Evolutionary conservation across 2,329 filamentous ascomycete genomes (phyloP).

Genomic region (Chaetomium strumarium): DNA sequence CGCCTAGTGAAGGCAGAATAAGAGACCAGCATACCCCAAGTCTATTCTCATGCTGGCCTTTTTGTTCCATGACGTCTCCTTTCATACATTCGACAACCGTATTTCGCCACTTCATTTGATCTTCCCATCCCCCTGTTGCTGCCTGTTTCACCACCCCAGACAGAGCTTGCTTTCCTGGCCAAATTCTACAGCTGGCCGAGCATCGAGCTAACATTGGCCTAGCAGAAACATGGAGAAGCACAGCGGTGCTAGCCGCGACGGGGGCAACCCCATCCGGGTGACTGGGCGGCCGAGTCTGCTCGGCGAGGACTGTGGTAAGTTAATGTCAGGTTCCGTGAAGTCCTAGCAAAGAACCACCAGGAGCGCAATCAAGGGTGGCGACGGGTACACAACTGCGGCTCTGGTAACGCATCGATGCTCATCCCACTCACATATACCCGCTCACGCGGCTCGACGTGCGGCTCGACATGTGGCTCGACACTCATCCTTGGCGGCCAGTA

Average conservation of each 20-base stretch:
- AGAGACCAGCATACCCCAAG: not conserved
- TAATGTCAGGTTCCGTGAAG: not conserved
- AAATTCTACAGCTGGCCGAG: not conserved
- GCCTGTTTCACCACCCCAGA: not conserved
- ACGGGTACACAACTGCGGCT: too few relatives aligned
- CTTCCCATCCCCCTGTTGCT: not conserved
- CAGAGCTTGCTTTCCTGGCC: not conserved
- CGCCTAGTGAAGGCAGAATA: not conserved
- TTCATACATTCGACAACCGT: not conserved
- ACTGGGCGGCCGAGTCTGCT: not conserved
- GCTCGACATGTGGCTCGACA: not conserved
- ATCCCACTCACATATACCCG: not conserved
- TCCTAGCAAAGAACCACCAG: too few relatives aligned
- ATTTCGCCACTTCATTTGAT: not conserved
- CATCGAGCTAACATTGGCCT: not conserved
- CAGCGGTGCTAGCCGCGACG: not conserved
- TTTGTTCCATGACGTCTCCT: not conserved
- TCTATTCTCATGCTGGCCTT: not conserved
- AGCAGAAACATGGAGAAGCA: constrained; percentile 2
- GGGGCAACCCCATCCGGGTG: not conserved
- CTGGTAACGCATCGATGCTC: not conserved
- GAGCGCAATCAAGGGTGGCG: too few relatives aligned
- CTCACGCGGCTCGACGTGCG: not conserved
- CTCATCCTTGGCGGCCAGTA: not conserved
- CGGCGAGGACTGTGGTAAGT: constrained; percentile 6